phyloP scores from a whole-genome alignment of 2,329 filamentous ascomycete genomes.

The Hirsutella thompsonii region DNA sequence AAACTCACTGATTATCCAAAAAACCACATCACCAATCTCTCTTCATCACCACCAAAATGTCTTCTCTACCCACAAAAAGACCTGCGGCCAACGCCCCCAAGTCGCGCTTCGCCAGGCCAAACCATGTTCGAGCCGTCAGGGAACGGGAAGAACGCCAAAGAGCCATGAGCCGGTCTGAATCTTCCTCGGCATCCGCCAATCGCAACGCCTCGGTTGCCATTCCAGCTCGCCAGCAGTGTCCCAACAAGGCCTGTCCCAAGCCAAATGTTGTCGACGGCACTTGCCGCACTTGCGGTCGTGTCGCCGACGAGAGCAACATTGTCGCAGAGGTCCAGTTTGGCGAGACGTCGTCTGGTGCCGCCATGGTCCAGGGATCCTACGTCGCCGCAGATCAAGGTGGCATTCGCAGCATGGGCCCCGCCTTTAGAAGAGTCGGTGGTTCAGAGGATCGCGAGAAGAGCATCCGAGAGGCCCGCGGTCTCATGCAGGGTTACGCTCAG shows the following conservation, averaged over 20 bases:
- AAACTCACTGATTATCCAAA: too few relatives aligned
- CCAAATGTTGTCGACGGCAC: slow-evolving; percentile 52
- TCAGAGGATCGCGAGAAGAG: slow-evolving; percentile 46
- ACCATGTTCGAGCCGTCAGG: slow-evolving; percentile 36
- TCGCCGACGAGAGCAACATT: slow-evolving; percentile 78
- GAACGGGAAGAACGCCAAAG: slow-evolving; percentile 35
- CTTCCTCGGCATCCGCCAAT: slow-evolving; percentile 15
- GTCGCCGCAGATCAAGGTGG: slow-evolving; percentile 77
- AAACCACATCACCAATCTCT: too few relatives aligned
- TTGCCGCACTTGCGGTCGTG: slow-evolving; percentile 74
- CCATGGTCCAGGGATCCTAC: slow-evolving; percentile 81
- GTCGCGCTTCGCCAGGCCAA: slow-evolving; percentile 30
- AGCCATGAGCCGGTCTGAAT: slow-evolving; percentile 14
- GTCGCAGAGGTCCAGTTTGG: slow-evolving; percentile 87
- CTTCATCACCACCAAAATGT: slow-evolving; percentile 20
- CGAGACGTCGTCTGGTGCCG: slow-evolving; percentile 73
- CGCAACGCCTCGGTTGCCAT: slow-evolving; percentile 18
- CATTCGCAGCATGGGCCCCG: slow-evolving; percentile 53
- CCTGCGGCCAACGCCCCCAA: slow-evolving; percentile 13
- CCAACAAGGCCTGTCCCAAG: slow-evolving; percentile 46
- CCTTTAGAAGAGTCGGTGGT: slow-evolving; percentile 46
- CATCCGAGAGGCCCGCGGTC: slow-evolving; percentile 41
- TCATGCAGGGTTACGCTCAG: slow-evolving; percentile 50
- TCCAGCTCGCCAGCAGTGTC: slow-evolving; percentile 32
- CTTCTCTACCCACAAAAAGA: slow-evolving; percentile 29